These are phyloP conservation scores for Paraphaeosphaeria sporulosa DNA, from an alignment of 2,329 filamentous ascomycete genomes.

Conservation along the genomic window DNA sequence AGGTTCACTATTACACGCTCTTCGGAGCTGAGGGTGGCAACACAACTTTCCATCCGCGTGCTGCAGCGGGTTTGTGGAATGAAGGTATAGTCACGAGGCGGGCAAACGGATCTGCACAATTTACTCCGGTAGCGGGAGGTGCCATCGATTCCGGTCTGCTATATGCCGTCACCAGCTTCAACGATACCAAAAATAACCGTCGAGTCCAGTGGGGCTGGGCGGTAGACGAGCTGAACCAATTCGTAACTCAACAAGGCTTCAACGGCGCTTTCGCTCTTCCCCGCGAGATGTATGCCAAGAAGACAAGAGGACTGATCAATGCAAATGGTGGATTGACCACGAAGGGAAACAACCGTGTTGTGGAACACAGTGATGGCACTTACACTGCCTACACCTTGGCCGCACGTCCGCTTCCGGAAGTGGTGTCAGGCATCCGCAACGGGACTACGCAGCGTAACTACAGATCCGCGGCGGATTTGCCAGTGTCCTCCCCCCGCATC, in stretches of 20 bases:
- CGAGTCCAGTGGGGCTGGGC: slow-evolving; percentile 59
- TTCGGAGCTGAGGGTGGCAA: slow-evolving; percentile 56
- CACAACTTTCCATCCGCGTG: slow-evolving; percentile 49
- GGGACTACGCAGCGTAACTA: slow-evolving; percentile 33
- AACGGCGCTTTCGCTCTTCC: slow-evolving; percentile 55
- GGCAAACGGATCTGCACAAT: slow-evolving; percentile 54
- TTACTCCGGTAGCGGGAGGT: slow-evolving; percentile 54
- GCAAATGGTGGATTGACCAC: slow-evolving; percentile 41
- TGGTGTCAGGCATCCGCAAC: slow-evolving; percentile 51
- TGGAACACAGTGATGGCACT: slow-evolving; percentile 46
- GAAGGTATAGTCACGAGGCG: slow-evolving; percentile 53
- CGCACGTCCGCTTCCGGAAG: slow-evolving; percentile 53
- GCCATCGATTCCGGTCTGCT: slow-evolving; percentile 54
- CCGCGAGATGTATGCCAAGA: slow-evolving; percentile 57
- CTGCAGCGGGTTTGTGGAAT: slow-evolving; percentile 57
- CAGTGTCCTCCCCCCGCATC: slow-evolving; percentile 32
- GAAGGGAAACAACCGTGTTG: slow-evolving; percentile 47
- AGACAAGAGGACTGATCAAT: slow-evolving; percentile 50
- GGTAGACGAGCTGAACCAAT: slow-evolving; percentile 54
- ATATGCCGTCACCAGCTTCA: slow-evolving; percentile 57
- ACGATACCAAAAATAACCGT: slow-evolving; percentile 58
- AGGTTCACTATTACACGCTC: slow-evolving; percentile 52
- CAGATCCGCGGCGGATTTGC: slow-evolving; percentile 25
- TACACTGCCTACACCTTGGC: slow-evolving; percentile 56
- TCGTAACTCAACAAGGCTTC: slow-evolving; percentile 54